These are phyloP conservation scores for Vanilla planifolia DNA, from an alignment of 106 monocot species.

Conservation along the genomic window DNA sequence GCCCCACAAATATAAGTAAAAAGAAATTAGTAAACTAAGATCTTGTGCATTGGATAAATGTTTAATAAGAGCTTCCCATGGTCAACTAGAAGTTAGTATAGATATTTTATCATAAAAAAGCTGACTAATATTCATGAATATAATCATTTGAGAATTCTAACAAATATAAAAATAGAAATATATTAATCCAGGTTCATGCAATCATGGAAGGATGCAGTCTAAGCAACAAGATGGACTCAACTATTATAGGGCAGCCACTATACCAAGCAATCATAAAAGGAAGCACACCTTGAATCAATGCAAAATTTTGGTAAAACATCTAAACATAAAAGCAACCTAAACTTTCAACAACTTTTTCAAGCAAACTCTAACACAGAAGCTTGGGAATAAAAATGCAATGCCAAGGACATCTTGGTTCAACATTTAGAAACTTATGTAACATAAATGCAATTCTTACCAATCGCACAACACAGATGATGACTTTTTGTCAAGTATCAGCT, in stretches of 20 bases:
- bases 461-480: too few species aligned
- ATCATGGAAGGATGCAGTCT: background rate
- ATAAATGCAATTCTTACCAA: too few species aligned
- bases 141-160: background rate
- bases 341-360: background rate
- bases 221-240: too few species aligned
- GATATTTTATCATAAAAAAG: background rate
- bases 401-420: too few species aligned
- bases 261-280: background rate
- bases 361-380: background rate
- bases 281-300: background rate
- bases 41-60: too few species aligned
- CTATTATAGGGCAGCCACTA: background rate
- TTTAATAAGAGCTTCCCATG: too few species aligned
- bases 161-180: background rate
- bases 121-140: background rate
- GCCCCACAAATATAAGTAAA: slow-evolving; percentile 9
- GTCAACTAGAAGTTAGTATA: too few species aligned
- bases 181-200: background rate
- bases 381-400: background rate
- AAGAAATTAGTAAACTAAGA: background rate
- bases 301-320: background rate
- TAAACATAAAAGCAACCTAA: background rate
- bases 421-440: too few species aligned
- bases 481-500: too few species aligned